Base-by-base conservation (phyloP, 495 filamentous ascomycete genomes). In the Daldinia childiae region DNA sequence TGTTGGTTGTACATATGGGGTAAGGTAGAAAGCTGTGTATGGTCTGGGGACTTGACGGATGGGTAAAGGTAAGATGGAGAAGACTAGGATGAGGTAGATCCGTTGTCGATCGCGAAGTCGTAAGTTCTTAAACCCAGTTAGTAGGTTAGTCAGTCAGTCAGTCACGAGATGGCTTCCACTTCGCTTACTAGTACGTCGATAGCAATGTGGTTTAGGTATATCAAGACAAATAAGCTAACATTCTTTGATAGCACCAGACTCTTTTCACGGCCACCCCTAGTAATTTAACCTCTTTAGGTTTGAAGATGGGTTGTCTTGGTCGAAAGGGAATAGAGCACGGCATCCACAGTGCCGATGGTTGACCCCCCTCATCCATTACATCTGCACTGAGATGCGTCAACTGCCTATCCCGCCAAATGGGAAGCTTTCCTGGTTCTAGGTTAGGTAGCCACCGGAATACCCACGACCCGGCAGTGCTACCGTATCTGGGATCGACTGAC, bases 281-380 rank as follows among this genome's bases (percentile, higher is more conserved):
- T 43, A 43, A 29, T 58, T 64, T 43, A 41, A 59, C 54, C 34
- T 29, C 21, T 64, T 58, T 32, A n/a, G 19, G 62, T 15, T 4
- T 38, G 36, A n/a, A 34, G 27, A 36, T 39, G 56, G 61, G 55
- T 54, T 56, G 48, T 39, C 52, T 61, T 45, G 48, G 43, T 11
- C 21, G 48, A 71, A 59, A 62, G 34, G 34, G 17, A 54, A 50
- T 52, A 62, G 41, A 61, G 51, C 57, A 66, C 62, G 26, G 14
- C 62, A 45, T 41, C 29, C 26, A 15, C 38, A 61, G 17, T 65
- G 21, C 62, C 50, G 26, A 30, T 30, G 4, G 50, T 30, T 54
- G 26, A 54, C 27, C 50, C 50, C 27, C 5, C 19, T 12, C 26
- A 30, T 21, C 43, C 17, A 48, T 21, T 48, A 21, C 8, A 48